A percentile compares a stretch with the other conserved stretches of the same genome.
phyloP scores from a whole-genome alignment of 306 rosid species.

The Dalbergia cultrata region DNA sequence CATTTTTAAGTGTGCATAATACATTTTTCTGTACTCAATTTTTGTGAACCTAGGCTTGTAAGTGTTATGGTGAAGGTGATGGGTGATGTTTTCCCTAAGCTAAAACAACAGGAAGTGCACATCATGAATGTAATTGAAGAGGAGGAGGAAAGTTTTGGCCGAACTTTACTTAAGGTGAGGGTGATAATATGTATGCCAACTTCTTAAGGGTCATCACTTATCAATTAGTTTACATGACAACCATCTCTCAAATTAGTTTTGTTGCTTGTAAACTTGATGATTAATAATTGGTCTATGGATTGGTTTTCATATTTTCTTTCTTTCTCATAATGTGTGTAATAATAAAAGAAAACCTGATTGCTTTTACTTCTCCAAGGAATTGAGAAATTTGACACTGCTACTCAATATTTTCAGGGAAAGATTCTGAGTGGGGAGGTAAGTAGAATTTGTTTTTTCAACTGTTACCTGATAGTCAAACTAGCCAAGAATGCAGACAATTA shows the following conservation, averaged over 20 bases:
- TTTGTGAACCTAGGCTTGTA: slow-evolving; percentile 75
- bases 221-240: not conserved
- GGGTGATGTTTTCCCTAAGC: slow-evolving; percentile 89
- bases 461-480: slow-evolving; percentile 7
- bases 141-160: slow-evolving; percentile 96
- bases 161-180: slow-evolving; percentile 95
- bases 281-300: slow-evolving; percentile 18
- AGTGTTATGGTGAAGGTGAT: slow-evolving; percentile 65
- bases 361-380: no score
- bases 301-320: slow-evolving; percentile 26
- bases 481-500: not conserved
- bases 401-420: no score
- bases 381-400: no score
- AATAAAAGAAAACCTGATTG: slow-evolving; percentile 24
- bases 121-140: slow-evolving; percentile 78
- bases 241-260: slow-evolving; percentile 31
- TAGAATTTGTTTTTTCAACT: slow-evolving; percentile 34
- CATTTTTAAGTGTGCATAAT: slow-evolving; percentile 8
- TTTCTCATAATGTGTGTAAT: slow-evolving; percentile 3
- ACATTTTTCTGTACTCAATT: slow-evolving; percentile 9
- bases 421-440: no score
- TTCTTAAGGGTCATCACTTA: slow-evolving; percentile 28
- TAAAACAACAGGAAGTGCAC: slow-evolving; percentile 70
- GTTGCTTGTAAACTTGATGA: not conserved
- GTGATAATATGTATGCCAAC: no score